Base-by-base conservation (phyloP, 2,329 filamentous ascomycete genomes). In the Cladosporium austrohemisphaericum region DNA sequence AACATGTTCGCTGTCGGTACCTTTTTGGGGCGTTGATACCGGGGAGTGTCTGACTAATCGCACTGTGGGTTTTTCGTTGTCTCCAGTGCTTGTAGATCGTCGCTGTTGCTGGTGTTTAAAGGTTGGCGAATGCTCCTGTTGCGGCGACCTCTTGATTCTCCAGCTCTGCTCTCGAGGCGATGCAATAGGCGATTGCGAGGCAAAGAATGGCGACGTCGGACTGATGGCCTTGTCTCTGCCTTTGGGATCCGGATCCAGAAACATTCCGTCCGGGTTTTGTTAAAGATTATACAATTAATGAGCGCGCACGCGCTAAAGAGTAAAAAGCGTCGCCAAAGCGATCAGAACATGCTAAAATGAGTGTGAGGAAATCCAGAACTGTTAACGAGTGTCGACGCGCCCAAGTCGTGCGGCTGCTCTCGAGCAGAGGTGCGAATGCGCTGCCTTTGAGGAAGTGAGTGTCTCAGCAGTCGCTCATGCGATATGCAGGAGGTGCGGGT, bases 21-120 rank as follows among this genome's bases (percentile, higher is more conserved):
- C 28, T 18, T 23, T 48, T 36, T 48, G 46, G 37, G 41, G 41
- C 32, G 56, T 51, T 29, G 57, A 52, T 41, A 59, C 54, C 11
- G 55, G 57, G 11, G 62, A 60, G 2, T 57, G 51, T 28, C 52
- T 52, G 50, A 68, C 63, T 43, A 68, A 55, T 50, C 65, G 62
- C 18, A 68, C 61, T 1, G 65, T 68, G 16, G 62, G 56, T 41
- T 55, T 55, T 22, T 16, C 41, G 25, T 46, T 23, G 40, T 44
- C 37, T 54, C 41, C 33, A 20, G 18, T 29, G 43, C 29, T 28
- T 50, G 44, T 47, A 10, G 44, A 38, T 29, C 33, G 33, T 31
- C 44, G 47, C 20, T 36, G 22, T 28, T 53, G 54, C 33, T 57
- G 41, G 47, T 59, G 58, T 51, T 55, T 55, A 35, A 54, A 51